These are phyloP conservation scores for Dichotomocladium elegans DNA, from an alignment of 371 early-diverging fungal genomes.

Conservation along the genomic window DNA sequence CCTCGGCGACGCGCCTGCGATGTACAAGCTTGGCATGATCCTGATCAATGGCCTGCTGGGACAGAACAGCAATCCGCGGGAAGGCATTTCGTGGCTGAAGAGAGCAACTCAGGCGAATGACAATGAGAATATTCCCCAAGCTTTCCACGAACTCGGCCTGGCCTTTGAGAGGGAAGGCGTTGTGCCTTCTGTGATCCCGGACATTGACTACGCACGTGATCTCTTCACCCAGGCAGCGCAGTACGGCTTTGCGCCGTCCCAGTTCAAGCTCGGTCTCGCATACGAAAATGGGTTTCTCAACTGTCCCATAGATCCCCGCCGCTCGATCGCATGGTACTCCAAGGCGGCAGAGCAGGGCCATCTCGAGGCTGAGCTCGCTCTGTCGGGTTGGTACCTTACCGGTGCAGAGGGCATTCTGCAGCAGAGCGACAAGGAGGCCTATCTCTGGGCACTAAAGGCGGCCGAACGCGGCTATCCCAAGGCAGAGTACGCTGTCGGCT, in stretches of 20 bases:
- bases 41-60: conserved; percentile 76
- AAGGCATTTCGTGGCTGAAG: conserved; percentile 92
- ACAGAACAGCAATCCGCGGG: conserved; percentile 68
- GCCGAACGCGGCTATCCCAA: conserved; percentile 80
- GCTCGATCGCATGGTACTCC: conserved; percentile 96
- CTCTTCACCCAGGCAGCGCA: conserved; percentile 89
- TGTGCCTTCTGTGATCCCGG: conserved; percentile 75
- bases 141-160: conserved; percentile 88
- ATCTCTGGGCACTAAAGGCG: conserved; percentile 83
- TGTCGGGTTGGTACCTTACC: conserved; percentile 90
- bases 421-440: conserved; percentile 82
- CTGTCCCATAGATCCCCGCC: conserved; percentile 84
- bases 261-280: conserved; percentile 88
- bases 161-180: conserved; percentile 83
- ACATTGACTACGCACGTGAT: conserved; percentile 84
- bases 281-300: conserved; percentile 93
- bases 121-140: conserved; percentile 80
- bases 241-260: conserved; percentile 91
- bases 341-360: conserved; percentile 87
- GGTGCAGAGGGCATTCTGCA: conserved; percentile 77
- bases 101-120: conserved; percentile 87
- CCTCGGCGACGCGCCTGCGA: conserved; percentile 89
- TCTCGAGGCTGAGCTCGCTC: conserved; percentile 76
- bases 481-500: conserved; percentile 90
- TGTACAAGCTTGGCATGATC: conserved; percentile 93